Base-by-base conservation (phyloP, 2,329 filamentous ascomycete species). In the Alternaria brassicae region DNA sequence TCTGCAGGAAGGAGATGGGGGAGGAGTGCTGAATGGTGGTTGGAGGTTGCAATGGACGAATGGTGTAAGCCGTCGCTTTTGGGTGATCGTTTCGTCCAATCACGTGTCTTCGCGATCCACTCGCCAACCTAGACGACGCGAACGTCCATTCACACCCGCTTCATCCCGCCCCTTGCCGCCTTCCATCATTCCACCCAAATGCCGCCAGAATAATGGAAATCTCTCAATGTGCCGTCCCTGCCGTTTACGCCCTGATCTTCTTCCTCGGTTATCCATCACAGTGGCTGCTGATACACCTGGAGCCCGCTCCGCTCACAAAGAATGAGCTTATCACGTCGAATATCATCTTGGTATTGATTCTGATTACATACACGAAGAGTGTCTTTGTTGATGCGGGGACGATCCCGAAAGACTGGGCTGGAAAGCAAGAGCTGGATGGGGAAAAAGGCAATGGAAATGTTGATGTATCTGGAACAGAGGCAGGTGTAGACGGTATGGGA, bases 201-300 rank as follows among this genome's bases (percentile, higher is more conserved):
- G 17, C 25, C 15, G 8, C 19, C 34, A 34, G 10, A 19, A 73
- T 75, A 23, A 73, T 76, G 72, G 68, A 71, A 54, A 55, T 77
- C 15, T 68, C 70, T 5, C 66, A 68, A 34, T 80, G 92, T 51
- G 89, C 89, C 58, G 85, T 93, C n/a, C 89, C 90, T 13, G 84
- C 82, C 58, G 89, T 91, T 42, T 87, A 87, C 63, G 55, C 82
- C 7, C 79, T 94, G 13, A 90, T 93, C 59, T 72, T 80, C 53
- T 91, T 92, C 72, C 84, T 93, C 3, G 86, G 87, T 61, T 92
- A 90, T 80, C 85, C 86, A 48, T 90, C 91, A 4, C 91, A 94
- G 78, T 85, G 83, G 73, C 81, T 94, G 45, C 91, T 94, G 75
- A 77, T 84, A 66, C 79, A 77, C 56, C 73, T 85, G 61, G 83